Evolutionary conservation across 305 asterid genomes (phyloP).

Genomic region (Striga hermonthica): DNA sequence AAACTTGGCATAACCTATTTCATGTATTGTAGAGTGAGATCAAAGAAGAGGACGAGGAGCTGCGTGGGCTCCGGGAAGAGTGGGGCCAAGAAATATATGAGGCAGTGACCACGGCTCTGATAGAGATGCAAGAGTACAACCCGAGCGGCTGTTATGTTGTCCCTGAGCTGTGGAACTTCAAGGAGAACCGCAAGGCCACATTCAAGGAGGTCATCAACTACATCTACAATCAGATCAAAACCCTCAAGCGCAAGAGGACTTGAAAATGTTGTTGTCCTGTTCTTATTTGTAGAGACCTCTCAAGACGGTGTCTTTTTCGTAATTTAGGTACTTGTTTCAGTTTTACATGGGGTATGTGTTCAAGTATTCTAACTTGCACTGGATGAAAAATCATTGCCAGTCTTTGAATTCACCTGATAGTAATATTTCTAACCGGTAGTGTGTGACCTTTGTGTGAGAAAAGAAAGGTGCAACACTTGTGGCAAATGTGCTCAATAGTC

Average conservation of each 20-base stretch:
- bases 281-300: too few relatives aligned
- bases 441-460: too few relatives aligned
- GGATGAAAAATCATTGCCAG: too few relatives aligned
- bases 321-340: too few relatives aligned
- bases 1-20: background rate
- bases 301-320: too few relatives aligned
- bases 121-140: conserved; percentile 69
- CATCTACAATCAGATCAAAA: conserved; percentile 54
- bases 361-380: too few relatives aligned
- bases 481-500: too few relatives aligned
- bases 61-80: conserved; percentile 45
- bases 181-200: conserved; percentile 73
- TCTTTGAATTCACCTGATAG: too few relatives aligned
- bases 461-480: too few relatives aligned
- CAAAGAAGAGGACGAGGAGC: conserved; percentile 53
- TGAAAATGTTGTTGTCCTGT: background rate
- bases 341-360: too few relatives aligned
- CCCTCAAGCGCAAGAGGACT: conserved; percentile 38
- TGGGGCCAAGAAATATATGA: conserved; percentile 53
- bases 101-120: conserved; percentile 49
- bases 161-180: conserved; percentile 79
- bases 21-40: background rate
- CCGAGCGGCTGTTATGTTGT: conserved; percentile 75
- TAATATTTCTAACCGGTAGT: too few relatives aligned
- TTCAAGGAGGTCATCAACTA: conserved; percentile 64